A percentile compares a stretch with the other conserved stretches of the same genome.
phyloP scores from a whole-genome alignment of 2,329 filamentous ascomycete species.

The Westerdykella ornata region DNA sequence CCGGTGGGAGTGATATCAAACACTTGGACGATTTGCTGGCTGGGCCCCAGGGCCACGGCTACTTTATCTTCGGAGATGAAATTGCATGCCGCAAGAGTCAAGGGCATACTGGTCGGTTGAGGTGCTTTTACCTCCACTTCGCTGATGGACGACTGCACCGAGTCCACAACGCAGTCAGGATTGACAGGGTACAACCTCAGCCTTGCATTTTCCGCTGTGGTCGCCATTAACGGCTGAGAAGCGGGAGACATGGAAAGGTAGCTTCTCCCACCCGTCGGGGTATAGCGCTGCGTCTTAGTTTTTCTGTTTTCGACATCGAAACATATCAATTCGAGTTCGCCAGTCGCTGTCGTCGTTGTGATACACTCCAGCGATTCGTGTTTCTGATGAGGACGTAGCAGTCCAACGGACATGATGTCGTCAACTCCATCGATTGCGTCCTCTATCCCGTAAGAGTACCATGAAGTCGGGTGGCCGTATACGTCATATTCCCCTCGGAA shows the following conservation, averaged over 20 bases:
- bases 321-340: conserved; percentile 40
- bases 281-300: conserved; percentile 8
- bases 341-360: conserved; percentile 52
- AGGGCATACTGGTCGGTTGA: conserved; percentile 2
- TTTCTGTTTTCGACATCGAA: conserved; percentile 11
- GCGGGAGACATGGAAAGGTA: conserved; percentile 44
- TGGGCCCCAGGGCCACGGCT: conserved; percentile 46
- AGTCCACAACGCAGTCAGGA: conserved; percentile 9
- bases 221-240: conserved; percentile 43
- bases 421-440: conserved; percentile 48
- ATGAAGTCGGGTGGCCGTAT: conserved; percentile 36
- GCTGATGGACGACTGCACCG: conserved; percentile 22
- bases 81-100: conserved; percentile 46
- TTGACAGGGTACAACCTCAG: conserved; percentile 44
- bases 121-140: conserved; percentile 12
- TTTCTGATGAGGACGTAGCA: conserved; percentile 43
- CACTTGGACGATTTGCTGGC: conserved; percentile 43
- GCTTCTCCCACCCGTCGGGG: conserved; percentile 37
- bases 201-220: conserved; percentile 43
- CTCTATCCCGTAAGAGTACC: conserved; percentile 49
- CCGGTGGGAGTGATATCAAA: conserved; percentile 46
- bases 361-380: conserved; percentile 40
- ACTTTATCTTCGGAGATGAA: conserved; percentile 48
- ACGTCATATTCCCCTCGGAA: conserved; percentile 20
- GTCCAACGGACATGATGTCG: conserved; percentile 53